phyloP scores from a whole-genome alignment of 306 rosid genomes.

The Prunus campanulata region DNA sequence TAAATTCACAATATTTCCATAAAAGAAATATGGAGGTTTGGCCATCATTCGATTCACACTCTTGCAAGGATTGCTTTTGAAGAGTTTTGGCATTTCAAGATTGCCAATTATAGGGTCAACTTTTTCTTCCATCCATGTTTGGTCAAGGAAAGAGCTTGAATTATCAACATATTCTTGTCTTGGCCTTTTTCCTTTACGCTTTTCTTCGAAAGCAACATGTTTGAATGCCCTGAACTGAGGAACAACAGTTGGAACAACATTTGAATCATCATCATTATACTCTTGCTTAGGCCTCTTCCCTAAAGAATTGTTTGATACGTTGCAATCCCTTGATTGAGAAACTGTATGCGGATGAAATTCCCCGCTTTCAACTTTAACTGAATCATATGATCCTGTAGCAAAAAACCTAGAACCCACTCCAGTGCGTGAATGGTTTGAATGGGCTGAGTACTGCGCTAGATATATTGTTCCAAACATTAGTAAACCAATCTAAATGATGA shows the following conservation, averaged over 20 bases:
- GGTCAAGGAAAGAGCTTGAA: slow-evolving; percentile 32
- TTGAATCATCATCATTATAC: not conserved
- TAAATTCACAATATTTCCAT: slow-evolving; percentile 54
- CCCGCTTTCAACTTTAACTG: slow-evolving; percentile 50
- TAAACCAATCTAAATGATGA: slow-evolving; percentile 11
- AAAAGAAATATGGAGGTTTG: slow-evolving; percentile 78
- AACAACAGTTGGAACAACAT: slow-evolving; percentile 26
- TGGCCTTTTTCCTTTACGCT: slow-evolving; percentile 47
- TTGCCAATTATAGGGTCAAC: slow-evolving; percentile 35
- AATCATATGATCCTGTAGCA: slow-evolving; percentile 28
- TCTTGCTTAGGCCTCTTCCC: slow-evolving; percentile 34
- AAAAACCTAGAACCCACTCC: slow-evolving; percentile 12
- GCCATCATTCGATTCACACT: slow-evolving; percentile 38
- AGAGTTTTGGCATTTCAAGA: slow-evolving; percentile 27
- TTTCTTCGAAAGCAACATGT: slow-evolving; percentile 30
- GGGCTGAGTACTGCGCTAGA: slow-evolving; percentile 32
- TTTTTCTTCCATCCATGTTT: slow-evolving; percentile 55
- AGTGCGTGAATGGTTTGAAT: slow-evolving; percentile 9
- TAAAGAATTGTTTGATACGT: not conserved
- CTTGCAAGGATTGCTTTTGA: slow-evolving; percentile 42
- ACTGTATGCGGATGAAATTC: slow-evolving; percentile 17
- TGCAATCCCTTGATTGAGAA: slow-evolving; percentile 13
- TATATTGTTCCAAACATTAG: slow-evolving; percentile 24
- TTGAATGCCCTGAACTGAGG: slow-evolving; percentile 29
- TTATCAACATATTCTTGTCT: slow-evolving; percentile 60